Evolutionary conservation across 2,329 filamentous ascomycete species (phyloP).

Genomic region (Botrytis medusae): DNA sequence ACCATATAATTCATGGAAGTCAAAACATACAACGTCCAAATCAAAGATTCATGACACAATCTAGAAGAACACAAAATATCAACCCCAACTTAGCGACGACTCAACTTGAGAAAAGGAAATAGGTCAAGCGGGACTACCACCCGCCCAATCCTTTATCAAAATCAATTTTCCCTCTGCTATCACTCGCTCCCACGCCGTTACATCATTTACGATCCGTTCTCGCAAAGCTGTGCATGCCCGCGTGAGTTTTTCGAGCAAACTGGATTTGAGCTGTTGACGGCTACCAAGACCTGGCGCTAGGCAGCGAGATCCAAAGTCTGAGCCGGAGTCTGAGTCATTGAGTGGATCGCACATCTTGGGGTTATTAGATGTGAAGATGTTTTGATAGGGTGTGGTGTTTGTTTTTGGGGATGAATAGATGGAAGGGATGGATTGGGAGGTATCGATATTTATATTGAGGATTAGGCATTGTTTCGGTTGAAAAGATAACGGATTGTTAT

Average conservation of each 20-base stretch:
- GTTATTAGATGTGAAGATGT: not conserved
- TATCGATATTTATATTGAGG: not conserved
- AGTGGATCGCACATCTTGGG: not conserved
- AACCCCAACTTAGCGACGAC: not conserved
- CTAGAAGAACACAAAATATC: not conserved
- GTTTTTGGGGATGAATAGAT: not conserved
- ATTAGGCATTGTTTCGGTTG: not conserved
- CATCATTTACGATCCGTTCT: not conserved
- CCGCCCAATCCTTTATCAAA: not conserved
- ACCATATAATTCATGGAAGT: rapidly evolving
- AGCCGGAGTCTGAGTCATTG: not conserved
- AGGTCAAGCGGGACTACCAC: not conserved
- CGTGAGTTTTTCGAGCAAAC: not conserved
- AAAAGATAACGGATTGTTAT: not conserved
- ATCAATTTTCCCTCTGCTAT: not conserved
- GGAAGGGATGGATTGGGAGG: not conserved
- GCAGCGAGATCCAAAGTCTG: not conserved
- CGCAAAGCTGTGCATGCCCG: not conserved
- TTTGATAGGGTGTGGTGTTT: not conserved
- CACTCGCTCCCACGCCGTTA: not conserved
- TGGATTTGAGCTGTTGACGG: not conserved
- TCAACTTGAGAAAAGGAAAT: not conserved
- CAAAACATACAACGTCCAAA: not conserved
- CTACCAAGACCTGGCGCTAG: not conserved
- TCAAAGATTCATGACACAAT: rapidly evolving